These are phyloP conservation scores for Fraxinus cuspidata DNA, from an alignment of 257 asterid genomes.

Conservation along the genomic window DNA sequence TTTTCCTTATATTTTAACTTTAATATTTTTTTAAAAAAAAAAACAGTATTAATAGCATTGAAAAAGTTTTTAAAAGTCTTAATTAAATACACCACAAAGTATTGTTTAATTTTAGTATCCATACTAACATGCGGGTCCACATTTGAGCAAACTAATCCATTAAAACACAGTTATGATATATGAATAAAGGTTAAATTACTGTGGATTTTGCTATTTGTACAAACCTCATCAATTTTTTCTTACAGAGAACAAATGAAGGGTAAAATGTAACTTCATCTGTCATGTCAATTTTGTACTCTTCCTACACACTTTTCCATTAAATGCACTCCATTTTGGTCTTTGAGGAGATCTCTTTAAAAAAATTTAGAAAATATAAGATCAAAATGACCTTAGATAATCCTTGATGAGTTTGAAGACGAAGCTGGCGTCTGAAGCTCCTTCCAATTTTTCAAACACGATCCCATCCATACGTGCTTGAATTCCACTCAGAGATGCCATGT, in stretches of 20 bases:
- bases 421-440: constrained; percentile 50
- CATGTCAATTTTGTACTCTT: neutral
- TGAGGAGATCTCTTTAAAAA: neutral
- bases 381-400: constrained; percentile 55
- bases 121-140: too few relatives aligned
- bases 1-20: too few relatives aligned
- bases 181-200: neutral
- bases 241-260: neutral
- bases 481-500: constrained; percentile 55
- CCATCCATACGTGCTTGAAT: constrained; percentile 91
- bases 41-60: too few relatives aligned
- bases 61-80: too few relatives aligned
- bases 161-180: neutral
- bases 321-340: neutral
- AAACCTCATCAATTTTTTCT: neutral
- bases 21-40: too few relatives aligned
- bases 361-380: constrained; percentile 17
- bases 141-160: neutral
- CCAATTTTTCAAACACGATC: constrained; percentile 58
- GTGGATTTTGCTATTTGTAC: too few relatives aligned
- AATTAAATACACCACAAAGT: too few relatives aligned
- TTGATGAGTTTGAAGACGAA: constrained; percentile 47
- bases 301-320: neutral
- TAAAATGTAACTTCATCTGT: neutral
- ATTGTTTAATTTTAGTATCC: too few relatives aligned